Conservation (phyloP, 352 stramenopile species). For the Aphanomyces euteiches region DNA sequence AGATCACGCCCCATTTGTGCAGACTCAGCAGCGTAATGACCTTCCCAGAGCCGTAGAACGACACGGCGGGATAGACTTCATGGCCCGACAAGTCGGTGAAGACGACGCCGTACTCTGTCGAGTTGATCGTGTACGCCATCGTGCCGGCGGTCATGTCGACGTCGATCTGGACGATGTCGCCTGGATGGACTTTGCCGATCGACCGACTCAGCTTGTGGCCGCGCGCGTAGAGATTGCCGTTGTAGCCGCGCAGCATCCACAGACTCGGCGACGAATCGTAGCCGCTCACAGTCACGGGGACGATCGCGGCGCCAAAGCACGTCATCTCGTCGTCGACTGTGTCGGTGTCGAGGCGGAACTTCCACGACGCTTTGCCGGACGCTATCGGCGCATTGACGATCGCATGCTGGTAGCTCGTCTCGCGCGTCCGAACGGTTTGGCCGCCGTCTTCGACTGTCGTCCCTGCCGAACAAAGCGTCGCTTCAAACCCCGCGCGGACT, state of each 20-base stretch:
- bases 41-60: constrained; percentile 87
- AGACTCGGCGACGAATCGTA: constrained; percentile 89
- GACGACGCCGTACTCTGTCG: constrained; percentile 79
- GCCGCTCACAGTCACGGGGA: constrained; percentile 81
- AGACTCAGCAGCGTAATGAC: constrained; percentile 76
- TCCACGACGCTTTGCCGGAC: constrained; percentile 78
- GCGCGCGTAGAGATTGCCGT: constrained; percentile 86
- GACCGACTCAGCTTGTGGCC: constrained; percentile 81
- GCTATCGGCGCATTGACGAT: constrained; percentile 75
- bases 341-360: constrained; percentile 84
- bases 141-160: constrained; percentile 86
- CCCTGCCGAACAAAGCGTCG: constrained; percentile 68
- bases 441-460: constrained; percentile 76
- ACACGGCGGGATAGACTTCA: constrained; percentile 83
- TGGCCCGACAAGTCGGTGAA: constrained; percentile 79
- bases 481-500: constrained; percentile 72
- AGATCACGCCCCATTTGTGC: constrained; percentile 68
- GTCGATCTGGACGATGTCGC: constrained; percentile 83
- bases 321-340: constrained; percentile 90
- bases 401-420: constrained; percentile 87
- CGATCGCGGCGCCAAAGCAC: constrained; percentile 86
- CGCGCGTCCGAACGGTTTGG: constrained; percentile 65
- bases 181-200: constrained; percentile 86
- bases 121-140: constrained; percentile 87
- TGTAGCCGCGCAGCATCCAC: constrained; percentile 91